phyloP scores from a whole-genome alignment of 2,329 filamentous ascomycete species.

The Dothistroma septosporum region DNA sequence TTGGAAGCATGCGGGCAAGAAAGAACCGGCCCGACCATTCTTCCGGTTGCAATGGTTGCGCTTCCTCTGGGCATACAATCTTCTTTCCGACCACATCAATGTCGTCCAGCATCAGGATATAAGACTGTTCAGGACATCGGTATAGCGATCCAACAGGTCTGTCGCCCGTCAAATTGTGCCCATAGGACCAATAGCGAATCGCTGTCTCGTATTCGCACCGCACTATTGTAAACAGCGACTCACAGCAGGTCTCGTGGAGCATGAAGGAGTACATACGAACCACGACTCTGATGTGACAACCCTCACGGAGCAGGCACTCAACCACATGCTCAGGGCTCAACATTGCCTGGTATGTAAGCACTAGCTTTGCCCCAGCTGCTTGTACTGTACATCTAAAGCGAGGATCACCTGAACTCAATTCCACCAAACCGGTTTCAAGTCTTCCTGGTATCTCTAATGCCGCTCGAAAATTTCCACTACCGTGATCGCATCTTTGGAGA shows the following conservation, averaged over 20 bases:
- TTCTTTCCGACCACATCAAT: background rate
- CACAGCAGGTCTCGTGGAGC: background rate
- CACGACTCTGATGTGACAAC: background rate
- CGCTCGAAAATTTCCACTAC: background rate
- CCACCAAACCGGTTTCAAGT: background rate
- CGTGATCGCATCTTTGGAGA: slow-evolving; percentile 7
- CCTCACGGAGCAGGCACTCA: background rate
- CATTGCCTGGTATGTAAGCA: background rate
- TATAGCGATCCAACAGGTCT: background rate
- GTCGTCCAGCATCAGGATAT: background rate
- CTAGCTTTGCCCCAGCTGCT: background rate
- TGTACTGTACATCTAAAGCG: background rate
- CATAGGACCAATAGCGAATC: background rate
- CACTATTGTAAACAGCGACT: background rate
- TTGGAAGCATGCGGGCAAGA: no score
- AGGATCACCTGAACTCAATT: background rate
- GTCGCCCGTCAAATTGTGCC: background rate
- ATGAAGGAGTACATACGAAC: background rate
- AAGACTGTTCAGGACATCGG: background rate
- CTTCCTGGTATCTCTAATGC: background rate
- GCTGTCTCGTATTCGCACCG: background rate
- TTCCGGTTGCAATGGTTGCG: background rate
- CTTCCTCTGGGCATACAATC: background rate
- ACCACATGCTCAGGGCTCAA: background rate
- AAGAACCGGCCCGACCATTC: background rate